Conservation (phyloP, 2,329 filamentous ascomycete species). For the Claviceps sp. region DNA sequence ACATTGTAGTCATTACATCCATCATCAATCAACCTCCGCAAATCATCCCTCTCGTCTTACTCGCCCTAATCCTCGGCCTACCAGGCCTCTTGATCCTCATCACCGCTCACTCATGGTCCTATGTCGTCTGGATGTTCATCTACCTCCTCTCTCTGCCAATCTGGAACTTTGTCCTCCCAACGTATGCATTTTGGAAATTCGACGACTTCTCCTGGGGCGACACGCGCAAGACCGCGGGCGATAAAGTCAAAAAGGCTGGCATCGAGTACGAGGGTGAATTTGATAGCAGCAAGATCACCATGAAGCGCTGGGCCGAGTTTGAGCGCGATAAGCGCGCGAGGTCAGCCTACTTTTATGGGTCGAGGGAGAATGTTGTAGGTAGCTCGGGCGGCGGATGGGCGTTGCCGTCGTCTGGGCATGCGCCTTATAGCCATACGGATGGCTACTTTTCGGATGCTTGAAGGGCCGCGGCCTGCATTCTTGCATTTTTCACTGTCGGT, state of each 20-base stretch:
- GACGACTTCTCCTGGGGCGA: conserved; percentile 99
- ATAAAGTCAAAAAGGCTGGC: conserved; percentile 75
- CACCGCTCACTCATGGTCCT: conserved; percentile 84
- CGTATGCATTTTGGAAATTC: conserved; percentile 98
- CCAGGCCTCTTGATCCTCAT: conserved; percentile 84
- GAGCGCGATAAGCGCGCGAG: conserved; percentile 50
- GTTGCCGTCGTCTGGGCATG: conserved; percentile 26
- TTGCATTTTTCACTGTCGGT: no score
- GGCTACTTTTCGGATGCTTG: conserved; percentile 42
- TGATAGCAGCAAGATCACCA: conserved; percentile 96
- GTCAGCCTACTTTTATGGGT: conserved; percentile 35
- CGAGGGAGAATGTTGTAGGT: conserved; percentile 35
- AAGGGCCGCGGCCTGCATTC: neutral
- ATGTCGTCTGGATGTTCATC: conserved; percentile 93
- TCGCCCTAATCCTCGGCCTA: conserved; percentile 83
- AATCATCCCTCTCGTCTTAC: conserved; percentile 77
- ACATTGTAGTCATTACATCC: conserved; percentile 58
- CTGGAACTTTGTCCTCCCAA: conserved; percentile 93
- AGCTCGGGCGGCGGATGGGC: conserved; percentile 27
- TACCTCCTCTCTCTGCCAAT: conserved; percentile 86
- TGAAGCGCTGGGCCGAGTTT: conserved; percentile 98
- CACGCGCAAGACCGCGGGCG: conserved; percentile 86
- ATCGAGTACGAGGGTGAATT: conserved; percentile 91
- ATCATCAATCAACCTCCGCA: conserved; percentile 67
- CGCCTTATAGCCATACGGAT: conserved; percentile 28